Evolutionary conservation across 2,329 filamentous ascomycete species (phyloP).

Genomic region (Sarocladium strictum): DNA sequence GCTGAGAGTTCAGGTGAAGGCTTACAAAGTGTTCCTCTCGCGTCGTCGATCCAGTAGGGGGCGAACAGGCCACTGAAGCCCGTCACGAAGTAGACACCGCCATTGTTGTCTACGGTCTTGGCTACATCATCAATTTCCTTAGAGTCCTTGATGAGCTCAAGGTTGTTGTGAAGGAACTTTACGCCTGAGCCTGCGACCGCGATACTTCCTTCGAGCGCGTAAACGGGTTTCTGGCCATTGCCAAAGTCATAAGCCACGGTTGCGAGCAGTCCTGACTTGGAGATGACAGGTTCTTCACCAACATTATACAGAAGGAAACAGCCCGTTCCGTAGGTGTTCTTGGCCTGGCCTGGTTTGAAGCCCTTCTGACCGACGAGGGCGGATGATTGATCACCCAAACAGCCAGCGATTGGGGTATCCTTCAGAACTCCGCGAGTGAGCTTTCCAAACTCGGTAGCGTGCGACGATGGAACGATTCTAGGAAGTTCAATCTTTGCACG

Average conservation of each 20-base stretch:
- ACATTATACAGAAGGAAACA: constrained; percentile 83
- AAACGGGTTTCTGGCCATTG: constrained; percentile 56
- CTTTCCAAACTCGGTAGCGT: constrained; percentile 60
- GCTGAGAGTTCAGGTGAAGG: constrained; percentile 12
- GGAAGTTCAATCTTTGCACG: constrained; percentile 63
- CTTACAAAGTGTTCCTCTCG: constrained; percentile 70
- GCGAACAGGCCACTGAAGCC: constrained; percentile 78
- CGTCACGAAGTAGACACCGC: constrained; percentile 71
- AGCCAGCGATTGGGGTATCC: constrained; percentile 67
- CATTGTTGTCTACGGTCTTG: constrained; percentile 56
- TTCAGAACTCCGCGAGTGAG: constrained; percentile 56
- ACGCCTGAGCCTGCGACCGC: constrained; percentile 72
- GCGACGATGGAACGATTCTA: constrained; percentile 69
- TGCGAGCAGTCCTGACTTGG: constrained; percentile 67
- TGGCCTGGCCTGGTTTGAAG: constrained; percentile 68
- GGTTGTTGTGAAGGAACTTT: constrained; percentile 58
- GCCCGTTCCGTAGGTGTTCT: constrained; percentile 83
- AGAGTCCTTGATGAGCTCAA: constrained; percentile 46
- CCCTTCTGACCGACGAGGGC: constrained; percentile 75
- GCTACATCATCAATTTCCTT: constrained; percentile 39
- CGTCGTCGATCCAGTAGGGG: constrained; percentile 82
- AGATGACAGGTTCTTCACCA: constrained; percentile 72
- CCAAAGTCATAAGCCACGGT: constrained; percentile 79
- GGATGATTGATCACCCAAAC: constrained; percentile 75
- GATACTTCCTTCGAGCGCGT: constrained; percentile 72